Conservation (phyloP, 1,139 yeast species). For the Debaryomyces psychrophilus region DNA sequence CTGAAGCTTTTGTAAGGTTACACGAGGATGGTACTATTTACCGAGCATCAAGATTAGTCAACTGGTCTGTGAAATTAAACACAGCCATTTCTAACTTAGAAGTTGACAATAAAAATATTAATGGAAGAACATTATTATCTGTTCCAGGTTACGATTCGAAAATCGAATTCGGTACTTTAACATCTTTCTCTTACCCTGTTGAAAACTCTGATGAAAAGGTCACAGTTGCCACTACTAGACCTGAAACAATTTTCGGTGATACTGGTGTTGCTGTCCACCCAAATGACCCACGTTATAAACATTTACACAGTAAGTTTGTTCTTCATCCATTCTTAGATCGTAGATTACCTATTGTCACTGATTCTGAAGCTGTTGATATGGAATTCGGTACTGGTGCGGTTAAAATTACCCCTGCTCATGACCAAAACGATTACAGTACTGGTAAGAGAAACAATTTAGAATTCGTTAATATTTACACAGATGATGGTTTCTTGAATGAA, state of each 20-base stretch:
- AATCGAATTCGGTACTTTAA: slow-evolving; percentile 93
- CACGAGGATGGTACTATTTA: slow-evolving; percentile 96
- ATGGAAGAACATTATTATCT: slow-evolving; percentile 76
- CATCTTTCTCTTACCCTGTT: slow-evolving; percentile 89
- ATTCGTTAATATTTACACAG: slow-evolving; percentile 86
- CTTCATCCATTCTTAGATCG: slow-evolving; percentile 89
- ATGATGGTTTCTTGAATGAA: slow-evolving; percentile 84
- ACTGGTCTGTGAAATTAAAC: slow-evolving; percentile 94
- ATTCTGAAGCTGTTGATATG: slow-evolving; percentile 95
- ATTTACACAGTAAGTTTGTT: slow-evolving; percentile 91
- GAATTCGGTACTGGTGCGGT: slow-evolving; percentile 99
- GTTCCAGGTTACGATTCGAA: slow-evolving; percentile 92
- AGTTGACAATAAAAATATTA: slow-evolving; percentile 87
- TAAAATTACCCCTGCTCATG: slow-evolving; percentile 98
- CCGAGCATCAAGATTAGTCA: slow-evolving; percentile 90
- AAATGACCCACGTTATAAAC: slow-evolving; percentile 86
- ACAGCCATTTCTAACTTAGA: slow-evolving; percentile 96
- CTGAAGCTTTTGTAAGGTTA: slow-evolving; percentile 86
- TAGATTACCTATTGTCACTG: slow-evolving; percentile 84
- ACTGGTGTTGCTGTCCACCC: slow-evolving; percentile 98
- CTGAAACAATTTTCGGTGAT: slow-evolving; percentile 97
- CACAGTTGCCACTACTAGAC: slow-evolving; percentile 97
- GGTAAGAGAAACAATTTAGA: slow-evolving; percentile 94
- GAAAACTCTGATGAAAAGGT: slow-evolving; percentile 86
- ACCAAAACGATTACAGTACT: slow-evolving; percentile 92